Evolutionary conservation across 2,329 filamentous ascomycete genomes (phyloP).

Genomic region (Colletotrichum tropicale): DNA sequence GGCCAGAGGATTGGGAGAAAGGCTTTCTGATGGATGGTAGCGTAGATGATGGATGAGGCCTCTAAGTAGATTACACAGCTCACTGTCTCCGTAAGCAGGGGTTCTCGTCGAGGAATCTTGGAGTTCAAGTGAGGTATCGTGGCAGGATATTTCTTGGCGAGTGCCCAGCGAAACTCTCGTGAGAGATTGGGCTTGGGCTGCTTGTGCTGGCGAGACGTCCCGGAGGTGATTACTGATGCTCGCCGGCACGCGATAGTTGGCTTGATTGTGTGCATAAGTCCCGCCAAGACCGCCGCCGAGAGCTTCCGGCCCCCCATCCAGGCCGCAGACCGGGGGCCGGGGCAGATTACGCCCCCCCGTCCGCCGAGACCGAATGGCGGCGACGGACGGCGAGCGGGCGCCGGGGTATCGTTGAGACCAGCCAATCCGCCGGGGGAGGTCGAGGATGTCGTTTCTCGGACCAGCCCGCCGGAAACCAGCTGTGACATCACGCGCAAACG

Average conservation of each 20-base stretch:
- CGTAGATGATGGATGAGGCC: background rate
- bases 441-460: background rate
- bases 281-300: background rate
- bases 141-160: background rate
- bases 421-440: no score
- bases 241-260: background rate
- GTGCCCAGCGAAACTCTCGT: background rate
- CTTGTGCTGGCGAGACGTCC: background rate
- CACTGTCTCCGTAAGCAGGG: fast-evolving
- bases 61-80: background rate
- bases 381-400: background rate
- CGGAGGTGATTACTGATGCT: background rate
- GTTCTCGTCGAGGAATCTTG: background rate
- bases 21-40: background rate
- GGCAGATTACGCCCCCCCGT: background rate
- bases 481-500: background rate
- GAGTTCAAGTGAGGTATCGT: background rate
- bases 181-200: background rate
- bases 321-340: background rate
- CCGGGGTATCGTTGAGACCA: background rate
- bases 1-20: background rate
- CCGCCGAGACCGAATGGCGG: background rate
- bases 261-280: fast-evolving
- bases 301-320: background rate
- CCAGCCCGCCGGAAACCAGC: background rate